A percentile compares a stretch with the other conserved stretches of the same genome.
Evolutionary conservation across 192 early-diverging fungal species (phyloP).

Genomic region (Allomyces arbusculus): DNA sequence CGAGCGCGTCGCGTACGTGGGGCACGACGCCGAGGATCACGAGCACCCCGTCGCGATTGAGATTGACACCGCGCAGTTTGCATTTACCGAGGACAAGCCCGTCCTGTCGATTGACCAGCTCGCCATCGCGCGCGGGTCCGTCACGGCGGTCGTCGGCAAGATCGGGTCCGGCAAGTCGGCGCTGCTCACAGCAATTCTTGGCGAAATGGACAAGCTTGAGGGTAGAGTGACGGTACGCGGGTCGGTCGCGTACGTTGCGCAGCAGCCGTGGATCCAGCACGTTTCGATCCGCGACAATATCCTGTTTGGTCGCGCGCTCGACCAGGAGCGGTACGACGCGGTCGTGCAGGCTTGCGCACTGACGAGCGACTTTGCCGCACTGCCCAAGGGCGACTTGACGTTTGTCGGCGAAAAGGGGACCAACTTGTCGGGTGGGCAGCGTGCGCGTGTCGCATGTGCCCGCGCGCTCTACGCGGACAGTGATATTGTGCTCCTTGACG

Average conservation of each 20-base stretch:
- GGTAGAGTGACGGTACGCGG: constrained; percentile 7
- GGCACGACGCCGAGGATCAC: background rate
- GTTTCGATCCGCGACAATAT: constrained; percentile 45
- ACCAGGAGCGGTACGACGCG: constrained; percentile 26
- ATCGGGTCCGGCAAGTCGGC: constrained; percentile 13
- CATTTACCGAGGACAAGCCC: background rate
- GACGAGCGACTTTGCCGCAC: constrained; percentile 28
- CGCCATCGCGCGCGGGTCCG: constrained; percentile 6
- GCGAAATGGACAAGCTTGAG: constrained; percentile 8
- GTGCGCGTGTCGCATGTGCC: constrained; percentile 41
- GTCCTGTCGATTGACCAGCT: background rate
- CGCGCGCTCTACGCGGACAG: constrained; percentile 40
- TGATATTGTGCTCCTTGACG: constrained; percentile 46
- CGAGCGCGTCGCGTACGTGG: constrained; percentile 17
- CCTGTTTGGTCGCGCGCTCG: constrained; percentile 33
- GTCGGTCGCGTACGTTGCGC: constrained; percentile 31
- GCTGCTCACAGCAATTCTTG: constrained; percentile 10
- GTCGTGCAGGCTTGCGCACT: constrained; percentile 38
- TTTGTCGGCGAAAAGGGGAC: constrained; percentile 47
- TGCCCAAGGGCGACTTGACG: constrained; percentile 28
- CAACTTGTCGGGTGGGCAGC: constrained; percentile 38
- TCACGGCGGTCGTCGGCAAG: constrained; percentile 15
- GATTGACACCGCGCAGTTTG: background rate
- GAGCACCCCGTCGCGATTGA: background rate
- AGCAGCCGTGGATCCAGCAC: constrained; percentile 49